Evolutionary conservation across 1,139 yeast species (phyloP).

Genomic region (Nakaseomyces nivariensis): DNA sequence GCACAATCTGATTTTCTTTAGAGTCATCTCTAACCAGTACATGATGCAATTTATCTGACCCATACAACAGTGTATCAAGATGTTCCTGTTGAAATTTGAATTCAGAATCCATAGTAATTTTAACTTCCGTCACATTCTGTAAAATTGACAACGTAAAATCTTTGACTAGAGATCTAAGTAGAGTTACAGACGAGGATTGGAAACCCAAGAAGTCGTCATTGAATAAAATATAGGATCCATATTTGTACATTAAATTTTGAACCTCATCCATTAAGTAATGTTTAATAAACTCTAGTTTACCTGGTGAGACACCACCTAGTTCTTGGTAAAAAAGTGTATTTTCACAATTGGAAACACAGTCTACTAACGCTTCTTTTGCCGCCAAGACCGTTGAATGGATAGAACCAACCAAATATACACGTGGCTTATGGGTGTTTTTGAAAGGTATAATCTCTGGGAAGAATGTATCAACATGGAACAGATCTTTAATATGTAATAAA

Average conservation of each 20-base stretch:
- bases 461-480: constrained; percentile 11
- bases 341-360: constrained; percentile 7
- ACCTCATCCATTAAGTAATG: constrained; percentile 14
- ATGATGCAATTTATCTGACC: neutral
- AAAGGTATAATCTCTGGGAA: constrained; percentile 9
- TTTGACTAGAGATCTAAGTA: constrained; percentile 18
- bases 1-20: constrained; percentile 5
- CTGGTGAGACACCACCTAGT: constrained; percentile 15
- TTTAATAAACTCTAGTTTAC: constrained; percentile 17
- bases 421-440: constrained; percentile 5
- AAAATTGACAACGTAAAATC: constrained; percentile 21
- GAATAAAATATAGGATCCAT: constrained; percentile 21
- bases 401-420: constrained; percentile 14
- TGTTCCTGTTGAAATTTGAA: constrained; percentile 8
- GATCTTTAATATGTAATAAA: constrained; percentile 8
- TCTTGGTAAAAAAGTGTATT: constrained; percentile 12
- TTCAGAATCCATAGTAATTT: constrained; percentile 8
- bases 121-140: constrained; percentile 22
- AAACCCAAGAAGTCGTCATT: constrained; percentile 15
- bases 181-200: constrained; percentile 16
- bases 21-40: neutral
- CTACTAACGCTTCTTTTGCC: constrained; percentile 13
- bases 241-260: constrained; percentile 19
- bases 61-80: constrained; percentile 4
- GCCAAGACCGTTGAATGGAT: constrained; percentile 12